Conservation (phyloP, 352 stramenopile genomes). For the Globisporangium megalacanthum region DNA sequence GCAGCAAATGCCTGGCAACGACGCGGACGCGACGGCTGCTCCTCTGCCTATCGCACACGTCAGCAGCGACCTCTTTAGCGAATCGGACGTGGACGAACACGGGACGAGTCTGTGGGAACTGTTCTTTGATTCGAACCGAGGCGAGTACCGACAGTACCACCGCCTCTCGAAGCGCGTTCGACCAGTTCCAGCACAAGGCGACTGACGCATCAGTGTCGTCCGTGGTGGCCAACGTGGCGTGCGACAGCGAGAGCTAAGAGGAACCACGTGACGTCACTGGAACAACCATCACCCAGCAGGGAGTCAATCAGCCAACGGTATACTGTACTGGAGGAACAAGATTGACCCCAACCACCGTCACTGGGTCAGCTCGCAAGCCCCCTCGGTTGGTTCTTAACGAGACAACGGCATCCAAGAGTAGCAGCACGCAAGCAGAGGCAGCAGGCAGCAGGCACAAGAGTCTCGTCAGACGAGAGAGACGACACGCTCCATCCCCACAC, state of each 20-base stretch:
- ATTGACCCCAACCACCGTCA: no score
- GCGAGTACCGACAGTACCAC: conserved; percentile 63
- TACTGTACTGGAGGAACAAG: no score
- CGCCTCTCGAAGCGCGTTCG: conserved; percentile 56
- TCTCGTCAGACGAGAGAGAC: neutral
- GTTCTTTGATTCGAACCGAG: conserved; percentile 60
- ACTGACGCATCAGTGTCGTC: neutral
- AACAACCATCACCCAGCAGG: no score
- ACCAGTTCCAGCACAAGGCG: neutral
- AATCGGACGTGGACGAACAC: conserved; percentile 44
- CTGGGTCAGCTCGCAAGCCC: neutral
- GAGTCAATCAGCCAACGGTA: no score
- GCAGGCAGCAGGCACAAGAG: no score
- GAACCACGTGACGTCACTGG: no score
- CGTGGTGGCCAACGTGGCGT: neutral
- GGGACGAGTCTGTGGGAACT: conserved; percentile 57
- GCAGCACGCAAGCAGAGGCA: neutral
- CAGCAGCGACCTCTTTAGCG: conserved; percentile 21
- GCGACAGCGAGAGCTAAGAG: neutral
- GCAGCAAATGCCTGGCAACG: neutral
- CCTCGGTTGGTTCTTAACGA: conserved; percentile 10
- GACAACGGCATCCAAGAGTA: conserved; percentile 16
- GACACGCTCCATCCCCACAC: no score
- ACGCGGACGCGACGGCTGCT: neutral
- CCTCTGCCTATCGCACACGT: neutral